Conservation (phyloP, 2,329 filamentous ascomycete species). For the Aspergillus ochraceus region DNA sequence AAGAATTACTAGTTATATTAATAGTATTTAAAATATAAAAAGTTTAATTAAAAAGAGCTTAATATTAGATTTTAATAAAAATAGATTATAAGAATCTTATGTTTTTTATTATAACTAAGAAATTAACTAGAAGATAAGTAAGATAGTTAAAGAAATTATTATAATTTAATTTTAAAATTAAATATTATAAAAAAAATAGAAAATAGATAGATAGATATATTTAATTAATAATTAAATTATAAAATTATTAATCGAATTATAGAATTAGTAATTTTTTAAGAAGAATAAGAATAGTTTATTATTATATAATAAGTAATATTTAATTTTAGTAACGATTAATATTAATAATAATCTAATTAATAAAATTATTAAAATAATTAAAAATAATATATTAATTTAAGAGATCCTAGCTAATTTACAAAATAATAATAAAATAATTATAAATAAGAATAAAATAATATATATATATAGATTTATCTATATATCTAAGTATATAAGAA, state of each 20-base stretch:
- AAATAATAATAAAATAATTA: not conserved
- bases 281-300: not conserved
- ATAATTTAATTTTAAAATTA: not conserved
- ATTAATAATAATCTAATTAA: too few relatives aligned
- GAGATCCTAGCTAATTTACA: not conserved
- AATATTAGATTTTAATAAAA: not conserved
- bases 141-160: not conserved
- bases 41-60: not conserved
- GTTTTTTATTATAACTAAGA: not conserved
- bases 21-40: too few relatives aligned
- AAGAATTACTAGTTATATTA: too few relatives aligned
- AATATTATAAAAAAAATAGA: not conserved
- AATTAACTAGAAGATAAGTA: not conserved
- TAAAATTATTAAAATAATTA: too few relatives aligned
- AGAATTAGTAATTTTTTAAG: not conserved
- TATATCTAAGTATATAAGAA: not conserved
- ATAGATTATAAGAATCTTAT: conserved; percentile 2
- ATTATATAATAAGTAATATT: not conserved
- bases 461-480: not conserved
- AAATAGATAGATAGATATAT: not conserved
- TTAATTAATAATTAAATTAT: not conserved
- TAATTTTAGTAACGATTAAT: not conserved
- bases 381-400: not conserved
- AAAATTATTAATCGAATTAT: too few relatives aligned
- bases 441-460: not conserved